Conservation (phyloP, 1,139 yeast genomes). For the Sugiyamaella xylanicola region DNA sequence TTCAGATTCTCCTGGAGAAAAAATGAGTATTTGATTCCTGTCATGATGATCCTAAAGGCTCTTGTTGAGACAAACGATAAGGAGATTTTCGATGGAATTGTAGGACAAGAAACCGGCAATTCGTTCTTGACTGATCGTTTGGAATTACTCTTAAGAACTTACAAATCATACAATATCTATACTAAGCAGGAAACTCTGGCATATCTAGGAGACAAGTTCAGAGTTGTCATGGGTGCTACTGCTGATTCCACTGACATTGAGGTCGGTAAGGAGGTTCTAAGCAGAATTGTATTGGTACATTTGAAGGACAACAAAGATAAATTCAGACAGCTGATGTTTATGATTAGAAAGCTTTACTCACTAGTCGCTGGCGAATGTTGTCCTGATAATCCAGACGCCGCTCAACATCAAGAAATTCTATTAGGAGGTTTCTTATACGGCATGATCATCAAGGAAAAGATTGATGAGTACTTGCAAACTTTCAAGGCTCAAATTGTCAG, state of each 20-base stretch:
- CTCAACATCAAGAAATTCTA: constrained; percentile 96
- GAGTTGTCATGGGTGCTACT: constrained; percentile 88
- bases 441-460: constrained; percentile 93
- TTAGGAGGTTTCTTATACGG: constrained; percentile 96
- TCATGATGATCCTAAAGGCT: constrained; percentile 88
- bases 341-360: constrained; percentile 93
- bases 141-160: constrained; percentile 85
- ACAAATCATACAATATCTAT: constrained; percentile 75
- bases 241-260: constrained; percentile 86
- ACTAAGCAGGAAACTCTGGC: constrained; percentile 88
- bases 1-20: constrained; percentile 97
- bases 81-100: constrained; percentile 93
- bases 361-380: constrained; percentile 96
- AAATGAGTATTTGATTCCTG: constrained; percentile 93
- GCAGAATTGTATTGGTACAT: constrained; percentile 87
- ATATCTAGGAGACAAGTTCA: constrained; percentile 91
- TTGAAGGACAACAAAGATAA: constrained; percentile 69
- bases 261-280: constrained; percentile 83
- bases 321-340: constrained; percentile 81
- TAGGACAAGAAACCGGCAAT: constrained; percentile 82
- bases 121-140: constrained; percentile 97
- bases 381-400: constrained; percentile 98
- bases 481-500: constrained; percentile 74
- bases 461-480: constrained; percentile 84
- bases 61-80: constrained; percentile 87